These are phyloP conservation scores for Calonectria leucothoes DNA, from an alignment of 2,329 filamentous ascomycete genomes.

Conservation along the genomic window DNA sequence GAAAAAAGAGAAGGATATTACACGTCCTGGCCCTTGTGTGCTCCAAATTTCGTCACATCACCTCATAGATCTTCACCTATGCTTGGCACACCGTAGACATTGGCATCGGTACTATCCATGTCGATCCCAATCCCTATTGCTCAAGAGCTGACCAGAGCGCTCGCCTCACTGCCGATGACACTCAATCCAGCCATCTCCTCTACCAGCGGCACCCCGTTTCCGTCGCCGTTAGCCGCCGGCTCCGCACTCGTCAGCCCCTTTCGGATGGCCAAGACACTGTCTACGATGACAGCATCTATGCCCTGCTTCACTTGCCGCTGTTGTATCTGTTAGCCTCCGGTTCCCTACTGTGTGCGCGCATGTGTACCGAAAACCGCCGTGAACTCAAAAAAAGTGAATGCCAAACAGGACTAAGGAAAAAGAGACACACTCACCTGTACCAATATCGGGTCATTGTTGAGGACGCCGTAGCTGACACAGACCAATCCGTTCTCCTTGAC, in stretches of 20 bases:
- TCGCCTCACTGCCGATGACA: constrained; percentile 29
- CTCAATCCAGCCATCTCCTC: constrained; percentile 37
- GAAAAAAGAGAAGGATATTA: neutral
- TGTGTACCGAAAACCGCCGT: neutral
- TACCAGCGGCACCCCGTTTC: constrained; percentile 15
- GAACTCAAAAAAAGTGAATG: neutral
- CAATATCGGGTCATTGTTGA: constrained; percentile 89
- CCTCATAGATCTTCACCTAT: neutral
- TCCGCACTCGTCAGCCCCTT: constrained; percentile 78
- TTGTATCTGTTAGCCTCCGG: constrained; percentile 26
- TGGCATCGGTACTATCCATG: neutral
- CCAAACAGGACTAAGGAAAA: neutral
- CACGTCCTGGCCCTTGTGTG: neutral
- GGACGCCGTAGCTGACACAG: constrained; percentile 91
- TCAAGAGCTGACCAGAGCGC: neutral
- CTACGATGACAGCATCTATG: constrained; percentile 97
- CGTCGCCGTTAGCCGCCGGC: constrained; percentile 28
- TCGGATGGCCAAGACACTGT: constrained; percentile 91
- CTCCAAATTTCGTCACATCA: neutral
- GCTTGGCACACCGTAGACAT: neutral
- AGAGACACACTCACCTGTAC: constrained; percentile 75
- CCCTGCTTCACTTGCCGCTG: constrained; percentile 92
- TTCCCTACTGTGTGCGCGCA: neutral
- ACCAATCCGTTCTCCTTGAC: constrained; percentile 95
- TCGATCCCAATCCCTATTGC: constrained; percentile 10